Percentiles rank a stretch among this genome's conserved stretches.
Evolutionary conservation across 164 flowering plant genomes (phyloP).

Genomic region (Chimonanthus praecox): DNA sequence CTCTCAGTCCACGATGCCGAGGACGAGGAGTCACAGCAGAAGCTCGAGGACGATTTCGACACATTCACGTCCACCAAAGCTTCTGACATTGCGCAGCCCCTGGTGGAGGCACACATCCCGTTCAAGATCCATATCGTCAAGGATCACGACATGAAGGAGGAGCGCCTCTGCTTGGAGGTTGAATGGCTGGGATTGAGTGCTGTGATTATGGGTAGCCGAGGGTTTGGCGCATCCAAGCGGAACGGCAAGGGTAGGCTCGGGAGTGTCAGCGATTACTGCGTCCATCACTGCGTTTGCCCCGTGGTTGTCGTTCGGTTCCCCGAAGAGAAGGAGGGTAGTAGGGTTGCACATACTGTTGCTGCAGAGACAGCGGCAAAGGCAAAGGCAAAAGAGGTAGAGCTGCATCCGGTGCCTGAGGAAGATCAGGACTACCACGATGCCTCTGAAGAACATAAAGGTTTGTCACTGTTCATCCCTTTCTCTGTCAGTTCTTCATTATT

Average conservation of each 20-base stretch:
- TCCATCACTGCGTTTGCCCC: constrained; percentile 76
- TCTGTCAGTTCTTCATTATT: not conserved
- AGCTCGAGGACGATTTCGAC: constrained; percentile 62
- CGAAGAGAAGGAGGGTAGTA: constrained; percentile 34
- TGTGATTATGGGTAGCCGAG: constrained; percentile 80
- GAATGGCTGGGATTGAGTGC: constrained; percentile 72
- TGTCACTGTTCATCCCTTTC: not conserved
- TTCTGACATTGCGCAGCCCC: constrained; percentile 41
- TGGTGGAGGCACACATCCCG: constrained; percentile 48
- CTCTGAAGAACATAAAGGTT: constrained; percentile 33
- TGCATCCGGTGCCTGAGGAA: constrained; percentile 40
- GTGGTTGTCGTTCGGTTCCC: constrained; percentile 75
- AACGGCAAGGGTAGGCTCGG: constrained; percentile 49
- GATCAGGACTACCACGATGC: constrained; percentile 44
- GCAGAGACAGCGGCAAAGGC: not conserved
- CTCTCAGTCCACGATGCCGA: constrained; percentile 18
- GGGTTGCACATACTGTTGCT: constrained; percentile 7
- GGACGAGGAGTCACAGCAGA: constrained; percentile 37
- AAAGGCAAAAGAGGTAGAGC: constrained; percentile 19
- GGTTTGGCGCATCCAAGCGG: constrained; percentile 53
- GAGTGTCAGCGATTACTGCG: constrained; percentile 82
- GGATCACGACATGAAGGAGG: constrained; percentile 83
- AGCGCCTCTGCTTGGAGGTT: constrained; percentile 73
- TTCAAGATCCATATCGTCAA: constrained; percentile 70
- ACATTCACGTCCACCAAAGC: constrained; percentile 49